phyloP scores from a whole-genome alignment of 345 rosid species.

The Psidium friedrichsthalianum region DNA sequence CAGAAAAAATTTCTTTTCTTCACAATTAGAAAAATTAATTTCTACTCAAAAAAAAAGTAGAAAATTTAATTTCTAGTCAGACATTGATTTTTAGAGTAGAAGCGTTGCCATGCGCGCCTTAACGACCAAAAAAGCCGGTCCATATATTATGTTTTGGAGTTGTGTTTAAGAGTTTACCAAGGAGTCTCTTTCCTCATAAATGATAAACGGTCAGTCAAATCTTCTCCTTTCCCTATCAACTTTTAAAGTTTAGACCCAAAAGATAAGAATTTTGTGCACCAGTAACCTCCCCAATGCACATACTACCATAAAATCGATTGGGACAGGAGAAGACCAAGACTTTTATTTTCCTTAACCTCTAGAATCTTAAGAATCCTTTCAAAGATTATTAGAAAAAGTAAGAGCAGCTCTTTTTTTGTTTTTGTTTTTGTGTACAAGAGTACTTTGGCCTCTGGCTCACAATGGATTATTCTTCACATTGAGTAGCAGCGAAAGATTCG shows the following conservation, averaged over 20 bases:
- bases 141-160: too few species aligned
- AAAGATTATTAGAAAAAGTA: too few species aligned
- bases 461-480: not conserved
- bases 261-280: not conserved
- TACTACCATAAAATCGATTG: not conserved
- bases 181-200: too few species aligned
- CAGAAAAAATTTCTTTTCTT: too few species aligned
- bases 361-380: too few species aligned
- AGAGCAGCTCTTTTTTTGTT: not conserved
- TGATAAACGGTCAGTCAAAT: not conserved
- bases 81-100: too few species aligned
- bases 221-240: not conserved
- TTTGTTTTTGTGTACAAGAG: not conserved
- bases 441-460: not conserved
- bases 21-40: too few species aligned
- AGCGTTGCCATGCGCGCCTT: too few species aligned
- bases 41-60: too few species aligned
- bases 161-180: too few species aligned
- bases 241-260: not conserved
- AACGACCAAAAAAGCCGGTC: too few species aligned
- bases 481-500: not conserved
- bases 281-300: not conserved
- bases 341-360: not conserved
- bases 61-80: too few species aligned
- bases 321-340: not conserved